Conservation (phyloP, 2,329 filamentous ascomycete genomes). For the Fusarium bactridioides region DNA sequence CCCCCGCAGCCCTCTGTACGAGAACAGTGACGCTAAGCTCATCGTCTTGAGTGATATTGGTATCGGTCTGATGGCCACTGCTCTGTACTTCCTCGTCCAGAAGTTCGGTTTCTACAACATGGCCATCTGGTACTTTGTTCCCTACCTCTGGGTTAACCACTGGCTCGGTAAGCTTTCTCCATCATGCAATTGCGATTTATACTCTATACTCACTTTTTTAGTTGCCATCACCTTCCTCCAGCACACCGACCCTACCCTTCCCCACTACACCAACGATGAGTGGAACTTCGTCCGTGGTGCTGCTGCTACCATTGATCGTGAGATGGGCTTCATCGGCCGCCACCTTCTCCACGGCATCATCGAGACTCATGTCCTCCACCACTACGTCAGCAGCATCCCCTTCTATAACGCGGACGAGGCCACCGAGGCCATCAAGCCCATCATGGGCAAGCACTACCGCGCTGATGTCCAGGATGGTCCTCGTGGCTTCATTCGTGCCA, state of each 20-base stretch:
- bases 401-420: conserved; percentile 98
- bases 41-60: conserved; percentile 90
- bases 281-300: conserved; percentile 96
- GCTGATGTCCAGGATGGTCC: conserved; percentile 79
- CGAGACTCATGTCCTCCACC: conserved; percentile 97
- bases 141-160: conserved; percentile 98
- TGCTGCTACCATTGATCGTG: conserved; percentile 94
- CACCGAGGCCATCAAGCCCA: conserved; percentile 87
- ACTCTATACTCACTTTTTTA: conserved; percentile 51
- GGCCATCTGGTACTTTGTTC: conserved; percentile 91
- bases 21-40: conserved; percentile 87
- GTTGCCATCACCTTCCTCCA: conserved; percentile 98
- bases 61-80: conserved; percentile 67
- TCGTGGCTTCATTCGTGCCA: conserved; percentile 81
- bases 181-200: not conserved
- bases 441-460: conserved; percentile 97
- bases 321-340: conserved; percentile 95
- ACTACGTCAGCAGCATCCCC: conserved; percentile 95
- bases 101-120: conserved; percentile 87
- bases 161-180: conserved; percentile 81
- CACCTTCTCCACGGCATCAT: conserved; percentile 93
- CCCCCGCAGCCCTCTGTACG: conserved; percentile 86
- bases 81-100: conserved; percentile 74
- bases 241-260: conserved; percentile 93
- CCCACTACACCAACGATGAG: conserved; percentile 84